phyloP scores from a whole-genome alignment of 2,329 filamentous ascomycete species.

The Diplodia corticola region DNA sequence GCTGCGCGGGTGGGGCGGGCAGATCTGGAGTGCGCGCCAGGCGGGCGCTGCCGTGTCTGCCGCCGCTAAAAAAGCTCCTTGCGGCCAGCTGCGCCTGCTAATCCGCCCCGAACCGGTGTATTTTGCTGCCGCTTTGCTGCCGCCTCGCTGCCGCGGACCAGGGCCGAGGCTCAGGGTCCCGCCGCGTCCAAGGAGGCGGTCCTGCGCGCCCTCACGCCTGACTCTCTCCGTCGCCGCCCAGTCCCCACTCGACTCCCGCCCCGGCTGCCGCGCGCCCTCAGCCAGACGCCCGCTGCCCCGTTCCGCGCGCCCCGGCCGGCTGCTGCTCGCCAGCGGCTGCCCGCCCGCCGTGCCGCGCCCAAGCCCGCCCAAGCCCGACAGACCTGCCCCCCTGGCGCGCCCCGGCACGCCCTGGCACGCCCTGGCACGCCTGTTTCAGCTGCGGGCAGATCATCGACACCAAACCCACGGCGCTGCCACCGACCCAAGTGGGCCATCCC shows the following conservation, averaged over 20 bases:
- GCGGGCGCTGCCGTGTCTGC: slow-evolving; percentile 16
- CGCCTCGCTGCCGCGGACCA: no score
- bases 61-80: slow-evolving; percentile 2
- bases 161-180: not conserved
- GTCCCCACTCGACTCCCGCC: no score
- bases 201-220: no score
- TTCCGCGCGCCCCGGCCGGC: not conserved
- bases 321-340: not conserved
- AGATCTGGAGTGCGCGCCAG: slow-evolving; percentile 15
- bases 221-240: not conserved
- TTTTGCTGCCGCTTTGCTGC: not conserved
- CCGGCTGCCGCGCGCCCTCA: no score
- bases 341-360: not conserved
- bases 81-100: not conserved
- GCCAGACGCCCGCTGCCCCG: not conserved
- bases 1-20: not conserved
- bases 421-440: slow-evolving; percentile 7
- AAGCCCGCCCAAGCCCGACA: not conserved
- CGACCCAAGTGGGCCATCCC: not conserved
- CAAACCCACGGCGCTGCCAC: slow-evolving; percentile 16
- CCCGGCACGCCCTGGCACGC: not conserved
- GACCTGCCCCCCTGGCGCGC: not conserved
- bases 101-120: not conserved
- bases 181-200: slow-evolving; percentile 1
- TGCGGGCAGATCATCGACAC: slow-evolving; percentile 17